Conservation (phyloP, 371 early-diverging fungal species). For the Mucor indicus region DNA sequence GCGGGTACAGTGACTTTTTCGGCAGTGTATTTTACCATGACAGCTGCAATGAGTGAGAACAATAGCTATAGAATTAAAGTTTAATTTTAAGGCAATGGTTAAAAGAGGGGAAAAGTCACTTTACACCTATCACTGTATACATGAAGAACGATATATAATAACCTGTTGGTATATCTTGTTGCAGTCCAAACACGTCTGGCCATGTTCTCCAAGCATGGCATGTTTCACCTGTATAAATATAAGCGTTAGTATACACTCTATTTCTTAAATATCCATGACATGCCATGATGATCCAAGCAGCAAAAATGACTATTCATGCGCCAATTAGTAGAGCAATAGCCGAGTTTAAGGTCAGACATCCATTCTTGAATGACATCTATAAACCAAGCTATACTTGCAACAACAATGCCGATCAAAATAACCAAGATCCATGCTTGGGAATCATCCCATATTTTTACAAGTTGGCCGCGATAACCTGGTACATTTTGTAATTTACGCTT, state of each 20-base stretch:
- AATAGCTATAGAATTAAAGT: slow-evolving; percentile 16
- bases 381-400: slow-evolving; percentile 77
- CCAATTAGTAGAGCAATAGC: slow-evolving; percentile 85
- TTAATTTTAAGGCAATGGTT: no score
- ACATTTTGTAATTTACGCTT: slow-evolving; percentile 58
- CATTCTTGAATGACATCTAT: slow-evolving; percentile 79
- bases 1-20: slow-evolving; percentile 28
- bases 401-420: slow-evolving; percentile 57
- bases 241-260: not conserved
- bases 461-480: slow-evolving; percentile 55
- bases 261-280: not conserved
- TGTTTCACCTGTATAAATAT: slow-evolving; percentile 7
- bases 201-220: slow-evolving; percentile 46
- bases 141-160: slow-evolving; percentile 36
- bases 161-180: slow-evolving; percentile 9
- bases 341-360: slow-evolving; percentile 80
- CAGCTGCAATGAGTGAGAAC: slow-evolving; percentile 35
- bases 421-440: slow-evolving; percentile 88
- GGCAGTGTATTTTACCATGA: slow-evolving; percentile 43
- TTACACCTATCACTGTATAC: slow-evolving; percentile 45
- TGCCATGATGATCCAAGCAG: slow-evolving; percentile 65
- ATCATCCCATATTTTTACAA: slow-evolving; percentile 68
- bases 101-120: no score
- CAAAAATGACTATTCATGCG: slow-evolving; percentile 87
- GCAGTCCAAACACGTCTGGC: slow-evolving; percentile 37